Conservation (phyloP, 257 asterid genomes). For the Salvia rosmarinus region DNA sequence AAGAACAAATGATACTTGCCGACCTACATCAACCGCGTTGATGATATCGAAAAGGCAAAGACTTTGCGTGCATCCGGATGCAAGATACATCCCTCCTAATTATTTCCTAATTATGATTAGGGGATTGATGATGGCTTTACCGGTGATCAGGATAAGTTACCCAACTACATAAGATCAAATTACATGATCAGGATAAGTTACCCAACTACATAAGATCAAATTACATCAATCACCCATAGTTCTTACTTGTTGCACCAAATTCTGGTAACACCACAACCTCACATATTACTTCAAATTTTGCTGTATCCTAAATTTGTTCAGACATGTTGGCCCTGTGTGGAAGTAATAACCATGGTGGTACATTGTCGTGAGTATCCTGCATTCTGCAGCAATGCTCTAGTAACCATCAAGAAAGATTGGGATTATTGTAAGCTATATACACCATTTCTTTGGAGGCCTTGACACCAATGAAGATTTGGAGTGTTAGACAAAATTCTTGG, state of each 20-base stretch:
- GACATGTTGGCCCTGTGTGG: conserved; percentile 1
- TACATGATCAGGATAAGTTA: too few relatives aligned
- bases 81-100: too few relatives aligned
- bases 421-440: neutral
- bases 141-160: neutral
- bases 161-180: too few relatives aligned
- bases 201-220: neutral
- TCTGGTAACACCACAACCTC: neutral
- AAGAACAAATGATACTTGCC: neutral
- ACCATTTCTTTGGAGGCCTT: neutral
- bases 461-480: neutral
- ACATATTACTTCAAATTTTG: neutral
- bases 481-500: neutral
- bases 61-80: too few relatives aligned
- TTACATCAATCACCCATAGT: neutral
- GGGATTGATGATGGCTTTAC: too few relatives aligned
- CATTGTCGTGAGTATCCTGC: neutral
- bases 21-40: neutral
- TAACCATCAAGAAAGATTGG: neutral
- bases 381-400: neutral
- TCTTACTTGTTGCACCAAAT: neutral
- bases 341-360: neutral
- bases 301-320: neutral
- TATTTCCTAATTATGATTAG: too few relatives aligned
- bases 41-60: neutral